Conservation (phyloP, 2,329 filamentous ascomycete genomes). For the Grosmannia clavigera region DNA sequence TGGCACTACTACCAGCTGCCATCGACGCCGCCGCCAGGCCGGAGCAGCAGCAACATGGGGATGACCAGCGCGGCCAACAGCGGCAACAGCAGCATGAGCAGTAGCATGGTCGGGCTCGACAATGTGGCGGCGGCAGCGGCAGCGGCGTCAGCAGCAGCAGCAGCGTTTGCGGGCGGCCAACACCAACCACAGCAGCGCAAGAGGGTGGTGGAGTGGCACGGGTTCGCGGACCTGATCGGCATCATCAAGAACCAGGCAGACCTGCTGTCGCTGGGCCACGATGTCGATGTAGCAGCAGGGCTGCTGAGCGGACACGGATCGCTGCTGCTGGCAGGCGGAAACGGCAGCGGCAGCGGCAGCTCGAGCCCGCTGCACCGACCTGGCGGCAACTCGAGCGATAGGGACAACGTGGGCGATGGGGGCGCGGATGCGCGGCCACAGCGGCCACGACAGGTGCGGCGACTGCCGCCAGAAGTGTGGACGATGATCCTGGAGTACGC, state of each 20-base stretch:
- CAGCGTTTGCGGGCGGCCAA: not conserved
- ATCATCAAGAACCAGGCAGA: slow-evolving; percentile 69
- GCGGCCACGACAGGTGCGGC: slow-evolving; percentile 22
- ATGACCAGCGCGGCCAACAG: slow-evolving; percentile 15
- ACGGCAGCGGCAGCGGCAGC: not conserved
- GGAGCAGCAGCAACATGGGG: slow-evolving; percentile 25
- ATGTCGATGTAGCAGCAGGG: slow-evolving; percentile 44
- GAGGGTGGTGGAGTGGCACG: slow-evolving; percentile 45
- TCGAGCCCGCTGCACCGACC: not conserved
- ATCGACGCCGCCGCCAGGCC: not conserved
- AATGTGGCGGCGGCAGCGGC: slow-evolving; percentile 11
- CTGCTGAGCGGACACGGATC: not conserved
- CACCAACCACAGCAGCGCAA: slow-evolving; percentile 20
- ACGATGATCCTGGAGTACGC: slow-evolving; percentile 74
- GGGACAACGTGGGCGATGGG: not conserved
- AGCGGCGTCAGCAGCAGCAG: slow-evolving; percentile 15
- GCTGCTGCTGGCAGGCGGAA: not conserved
- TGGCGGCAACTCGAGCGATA: not conserved
- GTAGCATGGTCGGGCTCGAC: not conserved
- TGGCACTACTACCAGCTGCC: slow-evolving; percentile 52
- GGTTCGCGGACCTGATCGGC: slow-evolving; percentile 58
- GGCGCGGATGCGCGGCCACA: not conserved
- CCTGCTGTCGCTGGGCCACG: slow-evolving; percentile 59
- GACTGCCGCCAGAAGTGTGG: slow-evolving; percentile 78
- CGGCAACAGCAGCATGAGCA: slow-evolving; percentile 15